Conservation (phyloP, 306 rosid genomes). For the Dryas drummondii region DNA sequence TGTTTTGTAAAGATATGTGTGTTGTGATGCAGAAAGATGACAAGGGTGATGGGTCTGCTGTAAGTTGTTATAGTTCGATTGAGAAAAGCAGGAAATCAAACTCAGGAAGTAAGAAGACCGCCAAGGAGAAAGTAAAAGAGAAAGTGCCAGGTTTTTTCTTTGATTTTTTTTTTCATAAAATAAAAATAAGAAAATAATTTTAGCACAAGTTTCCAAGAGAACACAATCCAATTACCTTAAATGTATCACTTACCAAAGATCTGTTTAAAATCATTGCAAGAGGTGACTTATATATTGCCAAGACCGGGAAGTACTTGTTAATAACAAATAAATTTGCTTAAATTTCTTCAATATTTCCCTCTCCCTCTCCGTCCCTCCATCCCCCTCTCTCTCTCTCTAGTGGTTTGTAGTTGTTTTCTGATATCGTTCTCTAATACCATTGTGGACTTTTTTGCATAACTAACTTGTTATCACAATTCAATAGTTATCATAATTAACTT, state of each 20-base stretch:
- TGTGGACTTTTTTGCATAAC: neutral
- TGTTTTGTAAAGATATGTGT: neutral
- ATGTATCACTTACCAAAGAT: neutral
- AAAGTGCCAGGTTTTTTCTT: slow-evolving; percentile 45
- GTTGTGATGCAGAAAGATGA: slow-evolving; percentile 55
- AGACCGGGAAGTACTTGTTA: neutral
- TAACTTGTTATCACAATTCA: neutral
- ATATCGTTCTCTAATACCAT: neutral
- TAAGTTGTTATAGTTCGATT: slow-evolving; percentile 12
- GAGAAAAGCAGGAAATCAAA: slow-evolving; percentile 30
- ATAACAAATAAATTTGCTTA: neutral
- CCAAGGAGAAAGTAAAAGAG: slow-evolving; percentile 31
- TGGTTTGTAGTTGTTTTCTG: neutral
- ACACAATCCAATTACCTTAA: neutral
- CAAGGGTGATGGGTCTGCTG: slow-evolving; percentile 14
- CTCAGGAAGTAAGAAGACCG: slow-evolving; percentile 28
- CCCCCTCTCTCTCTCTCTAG: neutral
- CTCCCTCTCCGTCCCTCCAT: neutral
- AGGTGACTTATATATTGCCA: neutral
- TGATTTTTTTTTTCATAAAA: neutral
- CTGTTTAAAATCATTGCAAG: neutral
- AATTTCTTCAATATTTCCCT: neutral
- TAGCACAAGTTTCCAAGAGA: neutral
- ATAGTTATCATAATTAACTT: no score
- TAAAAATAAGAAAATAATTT: neutral